Evolutionary conservation across 2,329 filamentous ascomycete genomes (phyloP), one percentile per base, ranked within the genome.

Genomic region (Claviceps maximensis): DNA sequence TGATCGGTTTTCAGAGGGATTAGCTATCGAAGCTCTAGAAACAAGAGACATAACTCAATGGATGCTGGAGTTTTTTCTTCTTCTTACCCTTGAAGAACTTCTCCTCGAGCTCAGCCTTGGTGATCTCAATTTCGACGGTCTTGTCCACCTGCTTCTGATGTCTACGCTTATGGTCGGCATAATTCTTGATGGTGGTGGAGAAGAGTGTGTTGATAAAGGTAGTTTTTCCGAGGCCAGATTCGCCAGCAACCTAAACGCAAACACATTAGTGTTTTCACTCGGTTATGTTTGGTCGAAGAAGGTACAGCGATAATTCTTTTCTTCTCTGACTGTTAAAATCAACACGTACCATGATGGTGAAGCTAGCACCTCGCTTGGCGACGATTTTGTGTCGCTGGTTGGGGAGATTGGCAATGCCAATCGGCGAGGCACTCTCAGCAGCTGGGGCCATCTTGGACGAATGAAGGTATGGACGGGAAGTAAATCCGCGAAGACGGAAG

Each of bases 191-290:
- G 65, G 93, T 98, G 61, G 94, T 98, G 58, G 93, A 98, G 81
- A 98, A 98, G 57, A 98, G 84, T 56, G 93, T 98, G 84, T 98
- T 98, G 83, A 98, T 97, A 76, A 98, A 98, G 65, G 93, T 98
- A 27, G 94, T 98, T 83, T 98, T 98, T 78, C 93, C 93, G 63
- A 97, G 77, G 68, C 91, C 91, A 62, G 93, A 97, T 78, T 98
- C 91, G 76, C 91, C 91, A 76, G 93, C 93, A 74, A 97, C 89
- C 89, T 95, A 65, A 48, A 56, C 47, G 31, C 31, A 36, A 45
- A 56, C 57, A 54, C 55, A 57, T 50, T 29, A 55, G 53, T 48
- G 36, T 36, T 36, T 46, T 3, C 2, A 47, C 4, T 40, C 38
- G 5, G 3, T 6, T 15, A 29, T 13, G 8, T n/a, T 25, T 47